These are phyloP conservation scores for Chamaecyparis obtusa DNA, from an alignment of 75 land plant genomes.

Conservation along the genomic window DNA sequence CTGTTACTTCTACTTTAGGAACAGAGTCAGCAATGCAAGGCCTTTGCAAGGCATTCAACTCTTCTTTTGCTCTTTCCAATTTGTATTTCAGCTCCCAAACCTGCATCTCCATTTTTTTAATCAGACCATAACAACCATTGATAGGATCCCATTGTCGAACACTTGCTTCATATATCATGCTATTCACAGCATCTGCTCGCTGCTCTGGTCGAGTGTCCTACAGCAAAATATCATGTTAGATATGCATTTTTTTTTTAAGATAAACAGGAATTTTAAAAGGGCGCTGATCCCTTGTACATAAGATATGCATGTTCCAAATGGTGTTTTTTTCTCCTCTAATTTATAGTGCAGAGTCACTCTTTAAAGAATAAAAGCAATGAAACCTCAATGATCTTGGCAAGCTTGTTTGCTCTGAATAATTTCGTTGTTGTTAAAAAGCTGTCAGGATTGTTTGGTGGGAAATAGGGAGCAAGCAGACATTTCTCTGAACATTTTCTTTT, in stretches of 20 bases:
- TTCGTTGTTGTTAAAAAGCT: background rate
- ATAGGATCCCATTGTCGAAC: slow-evolving; percentile 30
- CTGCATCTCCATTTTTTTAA: slow-evolving; percentile 27
- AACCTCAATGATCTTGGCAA: background rate
- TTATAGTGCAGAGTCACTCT: too few species aligned
- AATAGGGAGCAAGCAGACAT: slow-evolving; percentile 1
- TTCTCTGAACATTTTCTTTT: background rate
- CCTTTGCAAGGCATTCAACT: slow-evolving; percentile 5
- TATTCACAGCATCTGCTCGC: slow-evolving; percentile 30
- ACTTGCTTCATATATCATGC: slow-evolving; percentile 39
- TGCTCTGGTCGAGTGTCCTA: slow-evolving; percentile 28
- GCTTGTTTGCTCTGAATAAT: background rate
- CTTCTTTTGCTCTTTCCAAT: slow-evolving; percentile 52
- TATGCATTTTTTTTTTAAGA: too few species aligned
- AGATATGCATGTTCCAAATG: background rate
- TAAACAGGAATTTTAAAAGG: too few species aligned
- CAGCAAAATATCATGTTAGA: background rate
- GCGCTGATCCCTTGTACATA: too few species aligned
- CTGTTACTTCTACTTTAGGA: background rate
- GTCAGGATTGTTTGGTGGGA: background rate
- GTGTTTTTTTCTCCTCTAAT: background rate
- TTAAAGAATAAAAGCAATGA: too few species aligned
- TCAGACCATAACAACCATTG: slow-evolving; percentile 31
- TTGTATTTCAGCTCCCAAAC: slow-evolving; percentile 55
- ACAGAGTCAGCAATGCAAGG: background rate